Percentiles rank a stretch among this genome's conserved stretches.
Conservation (phyloP, 768 basidiomycete genomes). For the Rhizopogon vesiculosus region DNA sequence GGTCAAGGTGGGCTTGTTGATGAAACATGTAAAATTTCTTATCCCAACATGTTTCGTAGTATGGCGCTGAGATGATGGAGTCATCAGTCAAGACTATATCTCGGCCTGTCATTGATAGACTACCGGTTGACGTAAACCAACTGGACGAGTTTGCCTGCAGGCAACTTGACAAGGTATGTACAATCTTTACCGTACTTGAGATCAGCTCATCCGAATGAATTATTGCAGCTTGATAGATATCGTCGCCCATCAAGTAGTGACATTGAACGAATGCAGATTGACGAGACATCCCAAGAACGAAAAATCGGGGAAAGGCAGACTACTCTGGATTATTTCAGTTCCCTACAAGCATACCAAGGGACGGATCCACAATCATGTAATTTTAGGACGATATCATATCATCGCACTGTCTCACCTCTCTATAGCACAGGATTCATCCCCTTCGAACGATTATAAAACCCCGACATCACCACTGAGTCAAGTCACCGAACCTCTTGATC, state of each 20-base stretch:
- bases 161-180: conserved; percentile 76
- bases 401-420: conserved; percentile 1
- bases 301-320: not conserved
- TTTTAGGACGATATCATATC: not conserved
- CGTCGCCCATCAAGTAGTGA: conserved; percentile 34
- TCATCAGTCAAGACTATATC: conserved; percentile 78
- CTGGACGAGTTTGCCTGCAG: conserved; percentile 87
- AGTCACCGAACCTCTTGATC: conserved; percentile 8
- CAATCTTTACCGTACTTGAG: not conserved
- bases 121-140: conserved; percentile 69
- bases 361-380: conserved; percentile 3
- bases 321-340: not conserved
- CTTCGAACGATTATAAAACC: conserved; percentile 13
- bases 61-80: conserved; percentile 85
- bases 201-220: not conserved
- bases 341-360: not conserved
- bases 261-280: conserved; percentile 23
- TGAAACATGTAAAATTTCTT: conserved; percentile 2
- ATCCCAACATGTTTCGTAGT: conserved; percentile 39
- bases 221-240: conserved; percentile 43
- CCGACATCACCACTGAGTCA: conserved; percentile 16
- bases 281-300: conserved; percentile 6
- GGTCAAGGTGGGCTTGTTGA: conserved; percentile 60
- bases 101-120: conserved; percentile 72
- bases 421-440: conserved; percentile 3